Base-by-base conservation (phyloP, 2,329 filamentous ascomycete species). In the Rhynchosporium agropyri region DNA sequence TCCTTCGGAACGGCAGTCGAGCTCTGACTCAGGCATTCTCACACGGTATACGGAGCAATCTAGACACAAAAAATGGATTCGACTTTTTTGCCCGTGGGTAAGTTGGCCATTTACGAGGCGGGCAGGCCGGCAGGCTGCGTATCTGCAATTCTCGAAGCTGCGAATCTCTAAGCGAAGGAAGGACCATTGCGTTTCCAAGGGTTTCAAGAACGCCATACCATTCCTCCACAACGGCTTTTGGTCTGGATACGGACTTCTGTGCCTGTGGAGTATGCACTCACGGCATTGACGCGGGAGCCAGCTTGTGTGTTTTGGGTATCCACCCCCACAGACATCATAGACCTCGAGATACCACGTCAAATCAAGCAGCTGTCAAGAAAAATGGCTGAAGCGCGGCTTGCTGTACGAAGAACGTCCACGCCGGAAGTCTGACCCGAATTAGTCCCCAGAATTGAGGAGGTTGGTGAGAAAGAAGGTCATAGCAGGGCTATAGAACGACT, bases 271-370 rank as follows among this genome's bases (percentile, higher is more conserved):
- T 67, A 56, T 67, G 67, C 55, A 45, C 67, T 40, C 38, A 65
- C 68, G 68, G 67, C 63, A 69, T 63, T 69, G 65, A 68, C 69
- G 69, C 67, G 42, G 65, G 60, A 64, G 60, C 64, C 65, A 65
- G 59, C 58, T 55, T 48, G 58, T 36, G 33, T 36, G 33, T 36
- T 36, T 36, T 36, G 33, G 20, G 58, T 60, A 53, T 60, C 33
- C 49, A 33, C 42, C 63, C 38, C 59, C 63, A 50, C 58, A 50
- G 38, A 43, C n/a, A 55, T 60, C 33, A 54, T 20, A 36, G 33
- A 36, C 33, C 20, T 20, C 20, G 20, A 36, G 33, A 36, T 10
- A 36, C 33, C 33, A 36, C 33, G 33, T 36, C 33, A 36, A 36
- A 36, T 36, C 33, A 36, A 36, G 33, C 33, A 36, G 33, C 33